These are phyloP conservation scores for Vickermania ingenoplastis DNA, from an alignment of 208 protist species.

Conservation along the genomic window DNA sequence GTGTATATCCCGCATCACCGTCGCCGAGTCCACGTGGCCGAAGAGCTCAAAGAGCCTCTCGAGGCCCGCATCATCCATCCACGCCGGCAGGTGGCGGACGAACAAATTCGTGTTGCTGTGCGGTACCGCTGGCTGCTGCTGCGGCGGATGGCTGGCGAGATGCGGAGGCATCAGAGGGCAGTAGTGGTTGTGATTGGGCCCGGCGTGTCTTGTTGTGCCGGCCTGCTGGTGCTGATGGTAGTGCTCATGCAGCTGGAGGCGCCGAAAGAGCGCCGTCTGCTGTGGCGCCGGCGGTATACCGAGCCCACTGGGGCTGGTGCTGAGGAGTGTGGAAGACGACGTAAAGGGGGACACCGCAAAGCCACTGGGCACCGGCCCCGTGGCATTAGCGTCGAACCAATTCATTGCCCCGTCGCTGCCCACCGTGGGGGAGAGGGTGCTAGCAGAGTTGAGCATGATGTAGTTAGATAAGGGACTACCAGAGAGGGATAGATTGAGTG, in stretches of 20 bases:
- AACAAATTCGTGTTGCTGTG: slow-evolving; percentile 50
- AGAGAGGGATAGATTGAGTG: neutral
- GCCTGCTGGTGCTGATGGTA: neutral
- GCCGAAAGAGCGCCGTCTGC: neutral
- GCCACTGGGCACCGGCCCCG: no score
- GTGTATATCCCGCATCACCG: slow-evolving; percentile 70
- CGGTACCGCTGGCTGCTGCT: no score
- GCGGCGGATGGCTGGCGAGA: no score
- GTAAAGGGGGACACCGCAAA: neutral
- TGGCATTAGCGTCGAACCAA: no score
- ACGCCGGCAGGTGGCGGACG: slow-evolving; percentile 27
- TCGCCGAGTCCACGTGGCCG: slow-evolving; percentile 43
- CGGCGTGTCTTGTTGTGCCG: slow-evolving; percentile 1
- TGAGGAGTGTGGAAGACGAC: neutral
- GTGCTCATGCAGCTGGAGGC: neutral
- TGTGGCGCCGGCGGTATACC: neutral
- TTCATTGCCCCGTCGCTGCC: no score
- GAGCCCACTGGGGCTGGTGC: neutral
- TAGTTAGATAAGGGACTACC: neutral
- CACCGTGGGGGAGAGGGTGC: no score
- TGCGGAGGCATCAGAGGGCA: no score
- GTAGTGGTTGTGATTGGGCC: no score
- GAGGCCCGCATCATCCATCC: slow-evolving; percentile 27
- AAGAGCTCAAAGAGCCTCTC: slow-evolving; percentile 28
- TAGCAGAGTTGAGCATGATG: neutral